Conservation (phyloP, 176 grass and related monocot genomes). For the Cocos nucifera region DNA sequence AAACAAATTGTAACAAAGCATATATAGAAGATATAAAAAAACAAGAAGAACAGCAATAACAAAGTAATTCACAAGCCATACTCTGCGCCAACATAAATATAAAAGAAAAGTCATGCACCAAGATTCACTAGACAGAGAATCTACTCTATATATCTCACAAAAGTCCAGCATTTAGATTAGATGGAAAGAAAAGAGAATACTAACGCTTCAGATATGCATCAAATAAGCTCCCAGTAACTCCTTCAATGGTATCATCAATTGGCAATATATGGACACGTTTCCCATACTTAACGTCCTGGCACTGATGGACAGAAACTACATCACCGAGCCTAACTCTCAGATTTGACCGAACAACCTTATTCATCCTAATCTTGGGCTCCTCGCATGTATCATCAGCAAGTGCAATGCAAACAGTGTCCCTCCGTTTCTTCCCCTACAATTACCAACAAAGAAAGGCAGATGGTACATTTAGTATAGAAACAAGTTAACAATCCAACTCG, state of each 20-base stretch:
- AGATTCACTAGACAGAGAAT: no score
- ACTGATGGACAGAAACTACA: slow-evolving; percentile 20
- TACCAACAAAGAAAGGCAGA: no score
- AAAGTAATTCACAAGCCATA: no score
- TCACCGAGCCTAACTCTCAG: slow-evolving; percentile 34
- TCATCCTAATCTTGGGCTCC: slow-evolving; percentile 16
- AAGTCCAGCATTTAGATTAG: neutral
- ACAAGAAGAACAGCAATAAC: no score
- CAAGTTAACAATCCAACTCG: no score
- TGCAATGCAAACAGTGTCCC: slow-evolving; percentile 38
- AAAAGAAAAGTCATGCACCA: no score
- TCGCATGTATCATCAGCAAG: slow-evolving; percentile 18
- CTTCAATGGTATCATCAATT: slow-evolving; percentile 25
- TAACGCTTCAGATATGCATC: slow-evolving; percentile 29
- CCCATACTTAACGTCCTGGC: neutral
- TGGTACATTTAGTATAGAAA: no score
- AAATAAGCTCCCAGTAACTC: slow-evolving; percentile 30
- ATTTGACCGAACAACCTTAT: slow-evolving; percentile 45
- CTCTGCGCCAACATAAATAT: no score
- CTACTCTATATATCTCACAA: no score
- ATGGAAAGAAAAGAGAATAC: neutral
- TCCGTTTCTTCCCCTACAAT: slow-evolving; percentile 12
- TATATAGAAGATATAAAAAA: no score
- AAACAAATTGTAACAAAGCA: no score
- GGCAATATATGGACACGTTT: slow-evolving; percentile 1